phyloP scores from a whole-genome alignment of 2,329 filamentous ascomycete genomes.

The Colletotrichum falcatum region DNA sequence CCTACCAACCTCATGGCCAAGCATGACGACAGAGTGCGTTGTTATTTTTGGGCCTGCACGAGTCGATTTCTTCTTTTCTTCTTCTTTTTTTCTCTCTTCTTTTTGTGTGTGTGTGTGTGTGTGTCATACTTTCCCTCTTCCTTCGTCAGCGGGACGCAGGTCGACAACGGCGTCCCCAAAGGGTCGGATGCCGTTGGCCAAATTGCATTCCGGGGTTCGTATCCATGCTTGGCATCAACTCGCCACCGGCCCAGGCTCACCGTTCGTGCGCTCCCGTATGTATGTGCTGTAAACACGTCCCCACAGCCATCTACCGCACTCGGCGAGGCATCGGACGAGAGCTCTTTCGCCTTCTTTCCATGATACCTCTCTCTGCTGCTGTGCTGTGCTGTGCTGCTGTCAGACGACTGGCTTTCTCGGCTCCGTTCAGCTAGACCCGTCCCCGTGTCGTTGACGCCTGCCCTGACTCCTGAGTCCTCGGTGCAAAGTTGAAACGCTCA shows the following conservation, averaged over 20 bases:
- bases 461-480: neutral
- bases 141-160: neutral
- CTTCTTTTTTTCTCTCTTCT: no score
- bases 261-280: no score
- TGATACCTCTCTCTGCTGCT: neutral
- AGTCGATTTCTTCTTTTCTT: neutral
- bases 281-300: no score
- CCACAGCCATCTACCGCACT: neutral
- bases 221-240: neutral
- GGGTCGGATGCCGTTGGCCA: conserved; percentile 1
- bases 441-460: neutral
- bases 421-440: neutral
- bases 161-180: neutral
- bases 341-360: conserved; percentile 1
- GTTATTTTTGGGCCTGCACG: conserved; percentile 4
- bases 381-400: neutral
- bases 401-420: neutral
- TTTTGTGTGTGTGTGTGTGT: no score
- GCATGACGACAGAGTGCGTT: conserved; percentile 14
- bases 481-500: conserved; percentile 42
- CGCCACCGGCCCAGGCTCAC: no score
- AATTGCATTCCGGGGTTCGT: neutral
- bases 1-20: neutral
- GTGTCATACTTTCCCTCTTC: neutral
- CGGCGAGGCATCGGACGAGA: conserved; percentile 25